Base-by-base conservation (phyloP, 345 rosid genomes). In the Heritiera fomes region DNA sequence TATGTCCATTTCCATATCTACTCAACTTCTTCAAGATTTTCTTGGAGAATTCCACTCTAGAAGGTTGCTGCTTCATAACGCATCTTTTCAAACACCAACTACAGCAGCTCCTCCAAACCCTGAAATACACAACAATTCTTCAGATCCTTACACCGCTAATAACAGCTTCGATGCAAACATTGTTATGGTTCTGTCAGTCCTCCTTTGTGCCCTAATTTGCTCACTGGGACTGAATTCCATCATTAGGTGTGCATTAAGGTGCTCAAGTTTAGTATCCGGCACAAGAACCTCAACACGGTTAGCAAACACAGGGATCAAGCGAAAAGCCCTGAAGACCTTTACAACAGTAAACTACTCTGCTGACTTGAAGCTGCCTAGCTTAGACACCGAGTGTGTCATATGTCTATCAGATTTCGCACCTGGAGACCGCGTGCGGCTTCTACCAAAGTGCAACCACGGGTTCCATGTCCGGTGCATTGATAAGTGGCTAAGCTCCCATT, bases 401-500 rank as follows among this genome's bases (percentile, higher is more conserved):
- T 95, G 99, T 80, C 85, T 95, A 40, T 83, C 90, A 1, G 97
- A 95, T 79, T 93, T 87, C 74, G 46, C 53, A 7, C 47, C 82
- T 0, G 93, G 94, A 5, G 99, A 95, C 12, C 87, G 80, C 49
- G 81, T 95, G 52, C 85, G 94, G 80, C 89, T 93, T 47, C 85
- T 95, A 55, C 96, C 98, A 0, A 90, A 89, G 82, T 95, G 99
- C 73, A 84, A 92, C 81, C 99, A 95, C 11, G 92, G 97, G 4
- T 95, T 91, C 84, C 98, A 93, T 64, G 90, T 86, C 78, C 84
- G 82, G 12, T 95, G 98, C 84, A 92, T 95, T 49, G 98, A 95
- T 87, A 92, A 82, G 77, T 95, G 99, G 99, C 90, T 95, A 1
- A 86, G 91, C 61, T 84, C 97, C 6, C 99, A 93, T 82, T 90